A percentile compares a stretch with the other conserved stretches of the same genome.
phyloP scores from a whole-genome alignment of 192 early-diverging fungal genomes.

The Fimicolochytrium jonesii region DNA sequence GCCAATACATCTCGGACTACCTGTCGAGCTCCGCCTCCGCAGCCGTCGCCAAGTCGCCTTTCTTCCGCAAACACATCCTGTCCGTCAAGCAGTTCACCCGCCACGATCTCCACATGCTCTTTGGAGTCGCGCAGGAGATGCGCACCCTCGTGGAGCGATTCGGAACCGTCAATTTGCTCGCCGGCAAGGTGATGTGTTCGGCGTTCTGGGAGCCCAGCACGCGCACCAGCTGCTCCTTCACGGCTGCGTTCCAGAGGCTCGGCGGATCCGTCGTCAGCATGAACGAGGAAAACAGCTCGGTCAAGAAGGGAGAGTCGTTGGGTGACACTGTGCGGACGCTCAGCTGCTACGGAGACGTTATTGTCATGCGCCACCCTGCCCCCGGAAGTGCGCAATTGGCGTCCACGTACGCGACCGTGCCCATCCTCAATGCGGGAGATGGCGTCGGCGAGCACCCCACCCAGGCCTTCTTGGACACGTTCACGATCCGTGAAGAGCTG shows the following conservation, averaged over 20 bases:
- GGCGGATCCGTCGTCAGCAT: constrained; percentile 88
- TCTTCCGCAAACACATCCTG: constrained; percentile 91
- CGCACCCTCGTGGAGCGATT: constrained; percentile 87
- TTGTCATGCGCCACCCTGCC: constrained; percentile 90
- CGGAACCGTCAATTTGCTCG: constrained; percentile 77
- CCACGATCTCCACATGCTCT: constrained; percentile 89
- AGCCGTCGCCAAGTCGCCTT: constrained; percentile 68
- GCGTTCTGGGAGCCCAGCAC: constrained; percentile 98
- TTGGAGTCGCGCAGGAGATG: constrained; percentile 97
- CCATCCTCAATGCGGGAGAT: constrained; percentile 96
- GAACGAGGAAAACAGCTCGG: constrained; percentile 77
- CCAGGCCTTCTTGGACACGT: constrained; percentile 94
- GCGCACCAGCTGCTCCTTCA: constrained; percentile 89
- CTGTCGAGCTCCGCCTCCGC: constrained; percentile 45
- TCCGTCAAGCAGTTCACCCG: constrained; percentile 88
- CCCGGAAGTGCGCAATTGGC: constrained; percentile 78
- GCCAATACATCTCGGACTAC: constrained; percentile 39
- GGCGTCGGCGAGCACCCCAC: constrained; percentile 97
- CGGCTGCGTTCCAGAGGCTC: constrained; percentile 89
- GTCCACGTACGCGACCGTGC: constrained; percentile 83
- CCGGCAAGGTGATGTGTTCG: constrained; percentile 87
- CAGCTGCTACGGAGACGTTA: constrained; percentile 85
- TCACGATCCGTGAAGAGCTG: constrained; percentile 87
- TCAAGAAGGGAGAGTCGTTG: constrained; percentile 93
- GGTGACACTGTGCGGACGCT: constrained; percentile 94